A percentile compares a stretch with the other conserved stretches of the same genome.
Conservation (phyloP, 177 flowering plant genomes). For the Vitis hybrid region DNA sequence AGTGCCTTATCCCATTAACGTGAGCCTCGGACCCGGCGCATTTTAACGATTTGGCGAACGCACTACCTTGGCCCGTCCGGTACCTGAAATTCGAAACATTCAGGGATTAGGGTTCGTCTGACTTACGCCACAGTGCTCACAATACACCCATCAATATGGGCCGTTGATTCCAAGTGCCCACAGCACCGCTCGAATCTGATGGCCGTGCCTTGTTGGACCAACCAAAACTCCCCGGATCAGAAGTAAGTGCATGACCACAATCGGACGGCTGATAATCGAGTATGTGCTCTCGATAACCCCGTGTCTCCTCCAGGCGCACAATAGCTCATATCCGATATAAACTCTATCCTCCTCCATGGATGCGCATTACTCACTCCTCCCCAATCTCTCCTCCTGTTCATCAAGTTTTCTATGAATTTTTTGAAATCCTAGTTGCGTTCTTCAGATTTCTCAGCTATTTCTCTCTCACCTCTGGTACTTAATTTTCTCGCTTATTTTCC, state of each 20-base stretch:
- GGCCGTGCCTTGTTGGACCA: not conserved
- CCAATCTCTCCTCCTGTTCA: slow-evolving; percentile 17
- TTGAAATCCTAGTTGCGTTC: not conserved
- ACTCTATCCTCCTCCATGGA: slow-evolving; percentile 34
- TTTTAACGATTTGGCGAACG: too few relatives aligned
- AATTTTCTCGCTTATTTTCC: not conserved
- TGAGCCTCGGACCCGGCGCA: too few relatives aligned
- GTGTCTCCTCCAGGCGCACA: slow-evolving; percentile 36
- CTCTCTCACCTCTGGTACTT: slow-evolving; percentile 7
- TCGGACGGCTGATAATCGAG: slow-evolving; percentile 7
- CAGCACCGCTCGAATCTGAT: not conserved
- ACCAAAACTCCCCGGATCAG: not conserved
- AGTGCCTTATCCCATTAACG: too few relatives aligned
- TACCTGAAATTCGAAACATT: too few relatives aligned
- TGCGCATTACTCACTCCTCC: slow-evolving; percentile 34
- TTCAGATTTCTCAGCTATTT: not conserved
- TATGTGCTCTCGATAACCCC: slow-evolving; percentile 34
- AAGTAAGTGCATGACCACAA: not conserved
- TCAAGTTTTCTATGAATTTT: not conserved
- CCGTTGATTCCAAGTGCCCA: not conserved
- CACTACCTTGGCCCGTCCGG: too few relatives aligned
- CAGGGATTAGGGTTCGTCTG: slow-evolving; percentile 4
- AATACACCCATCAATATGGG: not conserved
- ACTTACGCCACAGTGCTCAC: slow-evolving; percentile 1
- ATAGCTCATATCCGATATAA: slow-evolving; percentile 23